Evolutionary conservation across 2,329 filamentous ascomycete genomes (phyloP).

Genomic region (Alternaria alternata): DNA sequence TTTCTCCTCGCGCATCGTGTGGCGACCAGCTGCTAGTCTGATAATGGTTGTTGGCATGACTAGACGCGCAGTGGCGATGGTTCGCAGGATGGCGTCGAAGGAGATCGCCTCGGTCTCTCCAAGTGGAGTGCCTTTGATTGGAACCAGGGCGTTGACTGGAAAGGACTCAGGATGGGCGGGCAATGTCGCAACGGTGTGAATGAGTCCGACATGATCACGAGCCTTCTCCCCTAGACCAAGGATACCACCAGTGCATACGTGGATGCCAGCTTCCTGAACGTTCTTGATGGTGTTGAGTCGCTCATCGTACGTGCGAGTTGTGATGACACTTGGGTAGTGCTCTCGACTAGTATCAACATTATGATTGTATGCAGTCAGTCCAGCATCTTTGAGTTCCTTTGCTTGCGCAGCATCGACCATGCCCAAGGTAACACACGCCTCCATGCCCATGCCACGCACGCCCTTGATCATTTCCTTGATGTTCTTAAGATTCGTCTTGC

Average conservation of each 20-base stretch:
- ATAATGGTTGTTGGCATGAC: constrained; percentile 88
- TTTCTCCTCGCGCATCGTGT: constrained; percentile 86
- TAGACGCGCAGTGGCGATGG: constrained; percentile 82
- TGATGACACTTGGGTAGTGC: constrained; percentile 87
- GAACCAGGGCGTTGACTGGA: constrained; percentile 88
- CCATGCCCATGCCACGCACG: constrained; percentile 83
- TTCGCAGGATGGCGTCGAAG: constrained; percentile 81
- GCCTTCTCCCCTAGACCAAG: constrained; percentile 82
- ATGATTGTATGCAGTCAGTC: constrained; percentile 92
- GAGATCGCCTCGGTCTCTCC: constrained; percentile 75
- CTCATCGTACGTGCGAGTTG: constrained; percentile 87
- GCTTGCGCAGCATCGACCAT: constrained; percentile 89
- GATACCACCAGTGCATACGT: constrained; percentile 90
- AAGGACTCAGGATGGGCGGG: constrained; percentile 88
- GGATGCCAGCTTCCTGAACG: constrained; percentile 85
- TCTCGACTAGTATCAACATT: constrained; percentile 91
- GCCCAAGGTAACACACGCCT: constrained; percentile 90
- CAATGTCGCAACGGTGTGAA: constrained; percentile 82
- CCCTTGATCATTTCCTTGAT: constrained; percentile 87
- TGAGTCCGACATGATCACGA: constrained; percentile 80
- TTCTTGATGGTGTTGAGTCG: constrained; percentile 79
- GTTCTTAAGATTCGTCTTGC: constrained; percentile 82
- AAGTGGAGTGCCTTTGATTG: constrained; percentile 87
- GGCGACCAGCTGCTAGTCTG: constrained; percentile 82
- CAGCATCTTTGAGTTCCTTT: constrained; percentile 80